A percentile compares a stretch with the other conserved stretches of the same genome.
Evolutionary conservation across 352 stramenopile genomes (phyloP).

Genomic region (Pythium brachiatum): DNA sequence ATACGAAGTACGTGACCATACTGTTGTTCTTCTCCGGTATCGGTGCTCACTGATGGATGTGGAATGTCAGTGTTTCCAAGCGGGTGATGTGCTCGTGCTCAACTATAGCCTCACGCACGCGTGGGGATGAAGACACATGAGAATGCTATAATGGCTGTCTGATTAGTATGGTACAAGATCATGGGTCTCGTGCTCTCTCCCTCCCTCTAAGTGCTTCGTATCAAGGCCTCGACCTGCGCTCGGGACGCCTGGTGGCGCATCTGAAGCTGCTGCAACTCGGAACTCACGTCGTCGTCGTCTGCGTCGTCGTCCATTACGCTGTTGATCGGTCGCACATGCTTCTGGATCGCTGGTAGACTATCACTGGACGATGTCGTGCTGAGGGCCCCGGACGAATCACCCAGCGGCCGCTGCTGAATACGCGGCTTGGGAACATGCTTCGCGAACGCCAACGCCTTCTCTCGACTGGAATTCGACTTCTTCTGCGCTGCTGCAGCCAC

Average conservation of each 20-base stretch:
- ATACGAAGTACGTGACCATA: constrained; percentile 46
- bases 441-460: constrained; percentile 75
- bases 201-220: constrained; percentile 27
- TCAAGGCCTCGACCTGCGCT: constrained; percentile 72
- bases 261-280: constrained; percentile 67
- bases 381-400: constrained; percentile 15
- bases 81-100: constrained; percentile 73
- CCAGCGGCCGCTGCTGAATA: constrained; percentile 25
- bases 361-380: constrained; percentile 17
- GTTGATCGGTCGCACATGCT: constrained; percentile 37
- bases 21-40: neutral
- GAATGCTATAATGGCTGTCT: neutral
- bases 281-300: constrained; percentile 56
- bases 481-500: constrained; percentile 30
- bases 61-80: constrained; percentile 69
- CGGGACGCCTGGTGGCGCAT: constrained; percentile 67
- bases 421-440: constrained; percentile 78
- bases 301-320: constrained; percentile 55
- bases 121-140: constrained; percentile 51
- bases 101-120: constrained; percentile 87
- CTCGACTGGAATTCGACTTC: constrained; percentile 47
- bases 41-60: neutral
- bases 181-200: neutral
- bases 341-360: constrained; percentile 27
- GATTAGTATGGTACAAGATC: constrained; percentile 9